phyloP scores from a whole-genome alignment of 768 basidiomycete genomes.

The Auriscalpium vulgare region DNA sequence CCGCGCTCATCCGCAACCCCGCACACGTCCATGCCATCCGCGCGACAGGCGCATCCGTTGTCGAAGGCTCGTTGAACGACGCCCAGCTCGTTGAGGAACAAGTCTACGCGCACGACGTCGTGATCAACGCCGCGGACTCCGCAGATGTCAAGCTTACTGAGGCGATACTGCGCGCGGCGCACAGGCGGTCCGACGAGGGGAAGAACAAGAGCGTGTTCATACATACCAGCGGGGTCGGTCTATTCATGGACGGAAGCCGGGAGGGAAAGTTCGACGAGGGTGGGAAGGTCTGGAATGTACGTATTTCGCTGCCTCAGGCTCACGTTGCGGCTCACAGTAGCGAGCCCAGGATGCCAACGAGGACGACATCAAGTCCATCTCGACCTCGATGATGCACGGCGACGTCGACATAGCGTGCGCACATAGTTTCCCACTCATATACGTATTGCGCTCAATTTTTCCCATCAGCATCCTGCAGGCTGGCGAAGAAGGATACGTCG shows the following conservation, averaged over 20 bases:
- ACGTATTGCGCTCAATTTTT: not conserved
- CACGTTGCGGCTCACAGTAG: not conserved
- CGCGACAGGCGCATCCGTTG: not conserved
- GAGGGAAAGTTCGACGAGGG: conserved; percentile 3
- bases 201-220: not conserved
- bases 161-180: conserved; percentile 6
- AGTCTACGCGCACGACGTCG: conserved; percentile 1
- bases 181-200: not conserved
- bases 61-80: conserved; percentile 3
- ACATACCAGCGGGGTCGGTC: conserved; percentile 8
- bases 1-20: conserved; percentile 7
- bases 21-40: not conserved
- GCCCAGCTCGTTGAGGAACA: not conserved
- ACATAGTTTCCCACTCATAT: too few relatives aligned
- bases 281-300: conserved; percentile 6
- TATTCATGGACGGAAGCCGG: not conserved
- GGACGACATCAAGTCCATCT: conserved; percentile 5
- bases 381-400: conserved; percentile 4
- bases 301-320: not conserved
- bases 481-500: not conserved
- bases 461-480: conserved; percentile 1
- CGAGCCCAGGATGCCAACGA: conserved; percentile 3
- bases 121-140: not conserved
- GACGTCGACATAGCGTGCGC: not conserved
- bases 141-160: not conserved